phyloP scores from a whole-genome alignment of 306 rosid species.

The Sindora glabra region DNA sequence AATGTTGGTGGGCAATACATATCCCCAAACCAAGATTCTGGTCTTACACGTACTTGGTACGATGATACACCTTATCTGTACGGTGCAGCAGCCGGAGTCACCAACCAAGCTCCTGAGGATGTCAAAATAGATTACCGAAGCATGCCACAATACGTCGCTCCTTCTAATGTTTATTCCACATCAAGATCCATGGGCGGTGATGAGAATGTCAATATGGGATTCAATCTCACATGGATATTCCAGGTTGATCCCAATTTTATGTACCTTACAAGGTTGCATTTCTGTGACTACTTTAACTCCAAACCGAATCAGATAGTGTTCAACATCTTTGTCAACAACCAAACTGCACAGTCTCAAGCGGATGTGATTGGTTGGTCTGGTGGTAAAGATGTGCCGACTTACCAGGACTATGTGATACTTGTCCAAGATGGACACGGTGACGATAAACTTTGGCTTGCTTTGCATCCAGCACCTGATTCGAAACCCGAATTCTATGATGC shows the following conservation, averaged over 20 bases:
- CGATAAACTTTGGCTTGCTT: conserved; percentile 59
- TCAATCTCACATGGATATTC: conserved; percentile 44
- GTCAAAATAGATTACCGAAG: conserved; percentile 17
- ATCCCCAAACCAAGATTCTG: conserved; percentile 36
- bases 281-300: conserved; percentile 26
- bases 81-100: conserved; percentile 31
- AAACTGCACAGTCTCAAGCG: conserved; percentile 41
- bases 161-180: conserved; percentile 26
- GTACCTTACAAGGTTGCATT: conserved; percentile 44
- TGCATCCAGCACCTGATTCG: conserved; percentile 36
- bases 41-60: conserved; percentile 41
- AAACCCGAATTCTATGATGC: conserved; percentile 39
- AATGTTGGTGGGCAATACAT: conserved; percentile 48
- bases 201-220: conserved; percentile 13
- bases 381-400: conserved; percentile 36
- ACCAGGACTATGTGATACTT: conserved; percentile 50
- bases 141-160: conserved; percentile 33
- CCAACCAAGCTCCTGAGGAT: conserved; percentile 10
- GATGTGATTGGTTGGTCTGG: conserved; percentile 45
- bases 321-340: conserved; percentile 49
- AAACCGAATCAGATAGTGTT: conserved; percentile 58
- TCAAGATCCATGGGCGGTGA: conserved; percentile 37
- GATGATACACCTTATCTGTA: conserved; percentile 39
- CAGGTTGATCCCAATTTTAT: conserved; percentile 39
- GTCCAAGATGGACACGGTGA: conserved; percentile 51